phyloP scores from a whole-genome alignment of 345 rosid species.

The Reutealis trisperma region DNA sequence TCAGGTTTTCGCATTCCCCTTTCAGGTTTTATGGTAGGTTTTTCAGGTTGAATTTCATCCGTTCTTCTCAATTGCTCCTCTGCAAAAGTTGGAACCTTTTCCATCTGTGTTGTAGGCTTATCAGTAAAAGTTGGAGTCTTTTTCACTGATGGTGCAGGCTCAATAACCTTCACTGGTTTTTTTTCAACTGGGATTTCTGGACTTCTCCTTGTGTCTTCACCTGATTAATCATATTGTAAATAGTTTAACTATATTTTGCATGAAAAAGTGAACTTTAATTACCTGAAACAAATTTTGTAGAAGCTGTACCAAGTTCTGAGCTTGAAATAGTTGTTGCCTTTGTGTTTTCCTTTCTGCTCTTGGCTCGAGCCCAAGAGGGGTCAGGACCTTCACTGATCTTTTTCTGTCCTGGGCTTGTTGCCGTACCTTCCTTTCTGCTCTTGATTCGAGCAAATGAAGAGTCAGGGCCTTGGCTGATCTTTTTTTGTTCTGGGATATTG shows the following conservation, averaged over 20 bases:
- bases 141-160: conserved; percentile 31
- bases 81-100: conserved; percentile 10
- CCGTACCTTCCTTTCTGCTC: conserved; percentile 32
- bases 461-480: conserved; percentile 4
- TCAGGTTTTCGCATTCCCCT: conserved; percentile 20
- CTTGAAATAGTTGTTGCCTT: not conserved
- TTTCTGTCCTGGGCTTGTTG: conserved; percentile 14
- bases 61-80: conserved; percentile 14
- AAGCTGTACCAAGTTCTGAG: not conserved
- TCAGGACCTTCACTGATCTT: conserved; percentile 8
- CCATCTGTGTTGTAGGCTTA: conserved; percentile 19
- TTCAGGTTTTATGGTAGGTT: conserved; percentile 1
- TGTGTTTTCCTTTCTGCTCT: conserved; percentile 33
- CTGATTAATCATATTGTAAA: conserved; percentile 12
- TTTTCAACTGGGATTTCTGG: conserved; percentile 16
- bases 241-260: not conserved
- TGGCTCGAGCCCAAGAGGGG: conserved; percentile 19
- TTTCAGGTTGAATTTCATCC: conserved; percentile 17
- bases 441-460: conserved; percentile 21
- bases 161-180: conserved; percentile 3
- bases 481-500: conserved; percentile 17
- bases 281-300: not conserved
- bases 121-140: conserved; percentile 31
- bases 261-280: not conserved
- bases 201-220: conserved; percentile 14